Conservation (phyloP, 2,329 filamentous ascomycete genomes). For the Neonectria sp. region DNA sequence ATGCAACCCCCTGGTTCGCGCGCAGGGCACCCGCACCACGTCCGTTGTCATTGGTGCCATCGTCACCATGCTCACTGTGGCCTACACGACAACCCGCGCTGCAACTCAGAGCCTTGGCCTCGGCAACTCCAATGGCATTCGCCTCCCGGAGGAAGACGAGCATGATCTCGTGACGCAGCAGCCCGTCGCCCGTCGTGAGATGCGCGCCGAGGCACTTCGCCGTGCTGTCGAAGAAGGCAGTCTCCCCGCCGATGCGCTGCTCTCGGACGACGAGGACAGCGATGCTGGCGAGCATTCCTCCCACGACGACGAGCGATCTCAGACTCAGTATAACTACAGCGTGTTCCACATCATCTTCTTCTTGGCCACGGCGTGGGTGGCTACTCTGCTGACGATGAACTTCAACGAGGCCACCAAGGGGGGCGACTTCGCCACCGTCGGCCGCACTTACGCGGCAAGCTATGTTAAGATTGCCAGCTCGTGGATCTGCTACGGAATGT, state of each 20-base stretch:
- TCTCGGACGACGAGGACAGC: constrained; percentile 80
- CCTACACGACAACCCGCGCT: constrained; percentile 96
- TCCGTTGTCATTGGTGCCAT: constrained; percentile 94
- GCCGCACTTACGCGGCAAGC: constrained; percentile 95
- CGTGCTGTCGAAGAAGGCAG: constrained; percentile 94
- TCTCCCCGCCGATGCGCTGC: constrained; percentile 89
- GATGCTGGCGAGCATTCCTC: constrained; percentile 73
- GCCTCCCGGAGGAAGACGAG: constrained; percentile 79
- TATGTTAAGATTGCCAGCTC: constrained; percentile 99
- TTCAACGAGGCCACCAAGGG: constrained; percentile 74
- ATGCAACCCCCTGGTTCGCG: constrained; percentile 92
- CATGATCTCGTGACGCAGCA: constrained; percentile 92
- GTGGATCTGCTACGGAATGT: constrained; percentile 96
- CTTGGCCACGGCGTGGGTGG: constrained; percentile 95
- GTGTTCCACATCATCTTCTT: constrained; percentile 99
- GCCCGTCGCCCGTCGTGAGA: constrained; percentile 84
- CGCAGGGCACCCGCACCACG: constrained; percentile 89
- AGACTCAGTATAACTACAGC: constrained; percentile 96
- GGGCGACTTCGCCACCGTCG: constrained; percentile 90
- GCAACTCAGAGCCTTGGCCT: constrained; percentile 91
- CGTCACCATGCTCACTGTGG: constrained; percentile 96
- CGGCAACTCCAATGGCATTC: constrained; percentile 66
- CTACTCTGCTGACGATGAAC: constrained; percentile 86
- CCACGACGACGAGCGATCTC: constrained; percentile 89
- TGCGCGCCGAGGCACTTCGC: constrained; percentile 92